Evolutionary conservation across 345 rosid genomes (phyloP), one percentile per base, ranked within the genome.

Genomic region (Cardamine occulta): DNA sequence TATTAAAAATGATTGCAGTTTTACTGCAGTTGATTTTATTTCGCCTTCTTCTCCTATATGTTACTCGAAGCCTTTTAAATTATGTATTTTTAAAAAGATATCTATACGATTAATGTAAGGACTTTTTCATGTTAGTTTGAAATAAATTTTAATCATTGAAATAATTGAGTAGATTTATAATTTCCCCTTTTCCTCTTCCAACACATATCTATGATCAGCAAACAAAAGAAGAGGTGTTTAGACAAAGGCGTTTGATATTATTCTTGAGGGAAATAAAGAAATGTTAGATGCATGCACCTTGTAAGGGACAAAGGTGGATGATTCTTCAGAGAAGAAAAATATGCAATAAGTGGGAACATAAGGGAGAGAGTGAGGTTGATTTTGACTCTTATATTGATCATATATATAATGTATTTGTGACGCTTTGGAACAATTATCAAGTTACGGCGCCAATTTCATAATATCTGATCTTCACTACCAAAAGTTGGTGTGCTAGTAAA

Each of bases 261-360:
- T 68, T 68, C 37, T 61, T 5, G 55, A 61, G 35, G 54, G 18
- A 29, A 48, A 23, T 39, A 52, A 39, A 11, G 24, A 68, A 68
- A 51, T 61, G 68, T 14, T 53, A 69, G 80, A 44, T 76, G 68
- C 75, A 76, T 76, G 75, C 70, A 76, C 64, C 7, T 44, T 44
- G 15, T 15, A 44, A 44, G 48, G 48, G 63, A 68, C n/a, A 68
- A 61, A 75, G 35, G 79, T 24, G 6, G 44, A 29, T 52, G 62
- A 37, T 39, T 29, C 52, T 66, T 74, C 39, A 51, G 12, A 68
- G 48, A 37, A 37, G n/a, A 68, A 64, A 71, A 67, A 68, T 23
- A 59, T 68, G 48, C 56, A 67, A 75, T 10, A 42, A 69, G 74
- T 68, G 64, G 63, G 70, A 52, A 57, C 61, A 9, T 26, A 23